Base-by-base conservation (phyloP, 2,329 filamentous ascomycete genomes). In the Ascochyta pisi region DNA sequence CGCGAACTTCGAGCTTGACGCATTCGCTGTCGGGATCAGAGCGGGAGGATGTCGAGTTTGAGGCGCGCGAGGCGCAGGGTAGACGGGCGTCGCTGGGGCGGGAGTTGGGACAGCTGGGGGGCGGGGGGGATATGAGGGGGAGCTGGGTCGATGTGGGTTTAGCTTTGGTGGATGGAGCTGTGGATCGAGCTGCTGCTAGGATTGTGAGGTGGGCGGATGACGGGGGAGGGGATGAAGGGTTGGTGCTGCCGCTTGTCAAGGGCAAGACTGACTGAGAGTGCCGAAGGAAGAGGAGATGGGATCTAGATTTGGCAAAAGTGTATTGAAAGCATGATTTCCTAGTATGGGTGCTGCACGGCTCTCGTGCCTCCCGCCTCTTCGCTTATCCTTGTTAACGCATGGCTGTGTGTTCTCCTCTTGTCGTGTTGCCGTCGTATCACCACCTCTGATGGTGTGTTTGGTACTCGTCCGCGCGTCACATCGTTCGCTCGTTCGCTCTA, bases 141-240 rank as follows among this genome's bases (percentile, higher is more conserved):
- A 59, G 54, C 24, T 69, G 63, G 60, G 50, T 70, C 16, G 55
- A 65, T 16, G 40, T 54, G 3, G 56, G 62, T 5, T 49, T 71
- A 24, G 52, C 54, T 1, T 57, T 47, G 10, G 50, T 74, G 3
- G 69, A 71, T 53, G 63, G 53, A 0, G 63, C 54, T 22, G 66
- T 74, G 19, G 59, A 55, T 35, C 44, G 53, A 35, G 41, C 61
- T 31, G 62, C 61, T 33, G 64, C 51, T 31, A 58, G 34, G 46
- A 46, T 73, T 43, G 61, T 54, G 40, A 55, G 55, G 63, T 74
- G 60, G 64, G 65, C 62, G 40, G 65, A 64, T 44, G 68, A 67
- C 38, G 62, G 60, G 22, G 67, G 61, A 12, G 60, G 41, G 31
- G 54, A 66, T 9, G 60, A 63, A 31, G 62, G 43, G 24, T 23